Conservation (phyloP, 495 filamentous ascomycete species). For the Talaromyces liani region DNA sequence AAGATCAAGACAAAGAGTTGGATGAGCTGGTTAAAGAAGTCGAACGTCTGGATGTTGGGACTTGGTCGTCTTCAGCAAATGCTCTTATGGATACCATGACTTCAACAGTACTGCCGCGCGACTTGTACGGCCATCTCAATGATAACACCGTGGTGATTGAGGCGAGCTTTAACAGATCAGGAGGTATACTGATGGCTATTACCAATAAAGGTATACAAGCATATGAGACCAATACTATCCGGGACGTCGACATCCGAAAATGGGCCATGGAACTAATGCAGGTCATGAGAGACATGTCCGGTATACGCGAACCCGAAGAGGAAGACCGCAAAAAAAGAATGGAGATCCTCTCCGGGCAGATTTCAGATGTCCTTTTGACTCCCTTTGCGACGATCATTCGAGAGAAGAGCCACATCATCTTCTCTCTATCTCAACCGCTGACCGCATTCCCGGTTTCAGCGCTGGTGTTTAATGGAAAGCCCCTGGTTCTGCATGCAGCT, state of each 20-base stretch:
- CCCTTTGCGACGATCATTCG: slow-evolving; percentile 18
- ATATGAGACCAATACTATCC: neutral
- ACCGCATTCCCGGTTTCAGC: slow-evolving; percentile 21
- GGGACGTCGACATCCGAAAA: slow-evolving; percentile 10
- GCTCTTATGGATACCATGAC: slow-evolving; percentile 18
- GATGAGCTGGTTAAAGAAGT: slow-evolving; percentile 14
- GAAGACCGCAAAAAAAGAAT: slow-evolving; percentile 11
- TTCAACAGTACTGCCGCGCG: slow-evolving; percentile 12
- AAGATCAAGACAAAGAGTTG: slow-evolving; percentile 16
- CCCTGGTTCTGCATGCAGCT: slow-evolving; percentile 18
- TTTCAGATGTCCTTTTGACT: slow-evolving; percentile 14
- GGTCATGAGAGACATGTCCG: slow-evolving; percentile 18
- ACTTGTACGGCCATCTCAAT: slow-evolving; percentile 17
- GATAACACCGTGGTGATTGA: slow-evolving; percentile 19
- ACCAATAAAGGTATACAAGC: slow-evolving; percentile 17
- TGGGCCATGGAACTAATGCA: slow-evolving; percentile 18
- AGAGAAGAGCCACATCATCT: slow-evolving; percentile 21
- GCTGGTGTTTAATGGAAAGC: slow-evolving; percentile 17
- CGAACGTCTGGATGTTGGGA: slow-evolving; percentile 13
- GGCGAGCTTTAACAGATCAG: slow-evolving; percentile 15
- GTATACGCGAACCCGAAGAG: slow-evolving; percentile 14
- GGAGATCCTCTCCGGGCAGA: slow-evolving; percentile 9
- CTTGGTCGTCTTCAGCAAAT: slow-evolving; percentile 14
- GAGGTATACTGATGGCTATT: slow-evolving; percentile 16
- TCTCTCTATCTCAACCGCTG: slow-evolving; percentile 21